phyloP scores from a whole-genome alignment of 345 rosid species.

The Rubroshorea leprosula region DNA sequence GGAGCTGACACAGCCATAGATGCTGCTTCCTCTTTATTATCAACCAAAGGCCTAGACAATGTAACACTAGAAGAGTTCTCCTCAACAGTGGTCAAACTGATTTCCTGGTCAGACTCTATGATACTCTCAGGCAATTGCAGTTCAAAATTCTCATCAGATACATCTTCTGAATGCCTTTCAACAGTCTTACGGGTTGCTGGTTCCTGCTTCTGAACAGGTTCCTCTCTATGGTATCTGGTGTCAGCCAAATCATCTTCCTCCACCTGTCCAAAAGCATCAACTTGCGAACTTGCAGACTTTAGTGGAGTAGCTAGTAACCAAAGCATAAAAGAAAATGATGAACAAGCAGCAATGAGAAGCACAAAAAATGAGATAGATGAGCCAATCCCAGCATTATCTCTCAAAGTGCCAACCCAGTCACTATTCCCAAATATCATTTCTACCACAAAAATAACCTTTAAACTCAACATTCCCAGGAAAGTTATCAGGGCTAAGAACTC shows the following conservation, averaged over 20 bases:
- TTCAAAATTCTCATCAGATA: slow-evolving; percentile 33
- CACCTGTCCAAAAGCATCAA: slow-evolving; percentile 51
- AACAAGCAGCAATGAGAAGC: slow-evolving; percentile 57
- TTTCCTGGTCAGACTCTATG: slow-evolving; percentile 49
- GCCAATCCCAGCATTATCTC: slow-evolving; percentile 56
- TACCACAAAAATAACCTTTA: slow-evolving; percentile 69
- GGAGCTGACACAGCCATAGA: slow-evolving; percentile 3
- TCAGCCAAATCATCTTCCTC: no score
- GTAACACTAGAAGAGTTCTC: slow-evolving; percentile 33
- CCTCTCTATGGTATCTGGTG: slow-evolving; percentile 17
- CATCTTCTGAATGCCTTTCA: slow-evolving; percentile 36
- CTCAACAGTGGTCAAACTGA: slow-evolving; percentile 31
- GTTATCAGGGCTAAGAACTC: slow-evolving; percentile 59
- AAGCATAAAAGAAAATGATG: slow-evolving; percentile 72
- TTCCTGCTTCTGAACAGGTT: slow-evolving; percentile 28
- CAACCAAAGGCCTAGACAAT: slow-evolving; percentile 21
- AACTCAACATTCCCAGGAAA: slow-evolving; percentile 64
- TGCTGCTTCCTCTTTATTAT: background rate
- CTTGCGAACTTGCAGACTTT: slow-evolving; percentile 57
- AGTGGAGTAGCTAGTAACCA: slow-evolving; percentile 88
- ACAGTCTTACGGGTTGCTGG: slow-evolving; percentile 26
- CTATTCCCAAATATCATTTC: slow-evolving; percentile 88
- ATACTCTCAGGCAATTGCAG: slow-evolving; percentile 48
- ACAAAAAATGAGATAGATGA: slow-evolving; percentile 44
- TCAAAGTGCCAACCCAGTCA: slow-evolving; percentile 85